Percentiles rank a stretch among this genome's conserved stretches.
These are phyloP conservation scores for Colletotrichum acutatum DNA, from an alignment of 2,329 filamentous ascomycete genomes.

Conservation along the genomic window DNA sequence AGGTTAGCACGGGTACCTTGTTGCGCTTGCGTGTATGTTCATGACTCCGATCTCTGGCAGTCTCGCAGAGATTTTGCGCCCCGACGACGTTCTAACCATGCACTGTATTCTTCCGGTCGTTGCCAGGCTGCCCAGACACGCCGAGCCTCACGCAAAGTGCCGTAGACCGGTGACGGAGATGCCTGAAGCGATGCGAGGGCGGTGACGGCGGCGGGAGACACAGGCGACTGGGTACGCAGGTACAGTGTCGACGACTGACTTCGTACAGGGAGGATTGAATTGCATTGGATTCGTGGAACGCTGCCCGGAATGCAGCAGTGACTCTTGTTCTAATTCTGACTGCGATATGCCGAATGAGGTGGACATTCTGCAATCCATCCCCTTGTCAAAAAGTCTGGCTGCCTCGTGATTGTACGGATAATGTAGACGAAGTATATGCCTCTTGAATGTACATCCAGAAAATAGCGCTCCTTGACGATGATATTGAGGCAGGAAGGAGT, in stretches of 20 bases:
- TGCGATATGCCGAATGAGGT: neutral
- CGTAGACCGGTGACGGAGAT: conserved; percentile 1
- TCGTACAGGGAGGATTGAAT: neutral
- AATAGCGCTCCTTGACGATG: conserved; percentile 21
- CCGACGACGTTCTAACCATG: conserved; percentile 14
- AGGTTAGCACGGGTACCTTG: conserved; percentile 11
- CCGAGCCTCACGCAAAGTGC: conserved; percentile 20
- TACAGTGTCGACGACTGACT: conserved; percentile 9
- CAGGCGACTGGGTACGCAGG: neutral
- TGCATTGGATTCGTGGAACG: conserved; percentile 3
- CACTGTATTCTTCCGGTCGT: conserved; percentile 19
- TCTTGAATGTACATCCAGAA: neutral
- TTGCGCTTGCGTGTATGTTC: neutral
- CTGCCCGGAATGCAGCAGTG: conserved; percentile 3
- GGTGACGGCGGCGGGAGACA: conserved; percentile 11
- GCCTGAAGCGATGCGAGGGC: conserved; percentile 6
- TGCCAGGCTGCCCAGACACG: conserved; percentile 14
- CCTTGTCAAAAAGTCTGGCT: neutral
- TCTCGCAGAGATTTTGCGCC: conserved; percentile 27
- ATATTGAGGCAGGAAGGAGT: neutral
- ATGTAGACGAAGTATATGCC: neutral
- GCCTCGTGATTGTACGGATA: conserved; percentile 9
- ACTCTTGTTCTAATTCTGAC: neutral
- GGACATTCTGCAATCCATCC: conserved; percentile 8
- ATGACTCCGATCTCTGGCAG: conserved; percentile 25